phyloP scores from a whole-genome alignment of 345 rosid genomes.

The Citrus sp. region DNA sequence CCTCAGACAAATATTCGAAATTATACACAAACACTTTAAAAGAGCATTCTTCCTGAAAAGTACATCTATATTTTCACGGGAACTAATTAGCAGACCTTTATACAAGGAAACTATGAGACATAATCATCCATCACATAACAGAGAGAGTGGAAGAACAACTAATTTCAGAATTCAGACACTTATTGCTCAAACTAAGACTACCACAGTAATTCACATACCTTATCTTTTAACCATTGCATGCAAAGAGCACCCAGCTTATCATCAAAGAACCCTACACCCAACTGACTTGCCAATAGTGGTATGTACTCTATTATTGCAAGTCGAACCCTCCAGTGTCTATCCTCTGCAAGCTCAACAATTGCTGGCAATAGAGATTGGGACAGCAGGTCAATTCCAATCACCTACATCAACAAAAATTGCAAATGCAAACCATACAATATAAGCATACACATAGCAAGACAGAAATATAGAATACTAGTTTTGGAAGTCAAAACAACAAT shows the following conservation, averaged over 20 bases:
- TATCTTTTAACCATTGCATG: constrained; percentile 90
- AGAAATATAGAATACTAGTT: background rate
- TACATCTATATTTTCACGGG: background rate
- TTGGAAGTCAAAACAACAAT: background rate
- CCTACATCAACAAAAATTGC: constrained; percentile 26
- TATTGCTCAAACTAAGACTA: background rate
- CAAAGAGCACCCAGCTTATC: constrained; percentile 82
- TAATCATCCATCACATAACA: background rate
- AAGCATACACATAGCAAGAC: background rate
- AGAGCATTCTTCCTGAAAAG: background rate
- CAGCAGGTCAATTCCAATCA: constrained; percentile 61
- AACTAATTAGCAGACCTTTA: background rate
- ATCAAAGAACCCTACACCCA: constrained; percentile 83
- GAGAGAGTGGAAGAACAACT: background rate
- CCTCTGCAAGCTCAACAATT: constrained; percentile 66
- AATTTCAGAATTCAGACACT: background rate
- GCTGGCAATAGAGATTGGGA: constrained; percentile 60
- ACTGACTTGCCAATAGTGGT: constrained; percentile 58
- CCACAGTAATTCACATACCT: constrained; percentile 36
- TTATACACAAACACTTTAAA: background rate
- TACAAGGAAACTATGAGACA: background rate
- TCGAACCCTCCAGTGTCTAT: constrained; percentile 66
- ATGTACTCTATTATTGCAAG: constrained; percentile 65
- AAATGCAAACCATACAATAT: background rate
- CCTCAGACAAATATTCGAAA: background rate